Percentiles rank a stretch among this genome's conserved stretches.
These are phyloP conservation scores for Chalciporus piperatus DNA, from an alignment of 768 basidiomycete genomes.

Conservation along the genomic window DNA sequence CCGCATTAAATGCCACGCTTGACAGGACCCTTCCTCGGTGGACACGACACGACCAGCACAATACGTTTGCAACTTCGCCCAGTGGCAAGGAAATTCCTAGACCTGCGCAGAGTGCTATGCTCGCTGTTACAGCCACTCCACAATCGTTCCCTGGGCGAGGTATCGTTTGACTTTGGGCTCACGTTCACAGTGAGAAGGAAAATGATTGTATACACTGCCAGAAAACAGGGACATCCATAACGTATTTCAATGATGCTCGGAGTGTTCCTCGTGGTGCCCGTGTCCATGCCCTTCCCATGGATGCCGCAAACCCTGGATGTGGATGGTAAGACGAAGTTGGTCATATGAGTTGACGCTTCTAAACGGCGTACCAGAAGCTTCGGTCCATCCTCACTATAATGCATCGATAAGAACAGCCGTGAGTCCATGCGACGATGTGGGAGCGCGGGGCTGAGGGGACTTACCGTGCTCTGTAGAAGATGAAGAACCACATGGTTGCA, in stretches of 20 bases:
- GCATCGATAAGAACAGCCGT: not conserved
- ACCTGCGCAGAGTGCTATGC: no score
- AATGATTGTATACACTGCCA: constrained; percentile 10
- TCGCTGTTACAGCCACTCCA: not conserved
- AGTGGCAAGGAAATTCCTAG: no score
- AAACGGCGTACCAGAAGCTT: constrained; percentile 58
- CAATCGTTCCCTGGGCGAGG: not conserved
- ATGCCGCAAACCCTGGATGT: constrained; percentile 51
- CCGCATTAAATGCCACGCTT: no score
- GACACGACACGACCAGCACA: no score
- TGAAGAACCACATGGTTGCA: constrained; percentile 98
- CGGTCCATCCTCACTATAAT: constrained; percentile 66
- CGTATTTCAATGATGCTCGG: constrained; percentile 37
- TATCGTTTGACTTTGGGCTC: not conserved
- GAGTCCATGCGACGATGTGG: not conserved
- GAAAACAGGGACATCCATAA: constrained; percentile 10
- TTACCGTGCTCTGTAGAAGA: constrained; percentile 92
- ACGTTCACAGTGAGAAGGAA: not conserved
- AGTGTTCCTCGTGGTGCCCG: constrained; percentile 37
- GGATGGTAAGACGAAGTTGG: not conserved
- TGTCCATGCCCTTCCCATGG: constrained; percentile 66
- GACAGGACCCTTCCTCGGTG: no score
- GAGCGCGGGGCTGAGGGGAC: constrained; percentile 28
- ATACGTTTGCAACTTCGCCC: no score
- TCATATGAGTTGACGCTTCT: not conserved